phyloP scores from a whole-genome alignment of 106 monocot species.

The Agapanthus africanus region DNA sequence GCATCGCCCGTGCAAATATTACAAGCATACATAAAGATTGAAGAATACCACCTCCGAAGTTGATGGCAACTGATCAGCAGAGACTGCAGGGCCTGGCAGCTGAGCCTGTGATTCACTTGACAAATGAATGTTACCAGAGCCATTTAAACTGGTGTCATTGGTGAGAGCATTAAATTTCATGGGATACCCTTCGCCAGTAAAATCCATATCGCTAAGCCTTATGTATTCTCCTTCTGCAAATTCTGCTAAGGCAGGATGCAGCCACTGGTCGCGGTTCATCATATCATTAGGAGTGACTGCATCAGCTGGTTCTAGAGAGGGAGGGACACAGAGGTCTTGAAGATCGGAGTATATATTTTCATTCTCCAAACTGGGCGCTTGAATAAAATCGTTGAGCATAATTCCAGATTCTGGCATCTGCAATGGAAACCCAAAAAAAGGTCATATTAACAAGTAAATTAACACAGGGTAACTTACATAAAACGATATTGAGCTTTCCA shows the following conservation, averaged over 20 bases:
- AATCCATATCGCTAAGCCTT: constrained; percentile 28
- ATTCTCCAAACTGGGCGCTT: background rate
- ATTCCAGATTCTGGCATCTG: constrained; percentile 10
- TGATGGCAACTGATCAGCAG: background rate
- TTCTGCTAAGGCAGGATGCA: constrained; percentile 12
- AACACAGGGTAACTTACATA: too few species aligned
- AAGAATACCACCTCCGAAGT: background rate
- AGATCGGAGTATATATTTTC: constrained; percentile 4
- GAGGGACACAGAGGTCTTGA: background rate
- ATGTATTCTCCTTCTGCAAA: constrained; percentile 18
- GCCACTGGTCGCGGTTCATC: background rate
- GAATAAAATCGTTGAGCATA: background rate
- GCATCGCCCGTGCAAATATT: too few species aligned
- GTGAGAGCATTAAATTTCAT: background rate
- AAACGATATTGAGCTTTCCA: too few species aligned
- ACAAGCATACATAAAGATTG: too few species aligned
- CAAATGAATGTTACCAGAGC: background rate
- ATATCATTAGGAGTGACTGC: background rate
- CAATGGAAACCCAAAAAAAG: background rate
- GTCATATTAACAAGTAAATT: too few species aligned
- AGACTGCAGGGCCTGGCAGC: background rate
- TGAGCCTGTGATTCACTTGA: background rate
- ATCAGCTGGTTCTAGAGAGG: background rate
- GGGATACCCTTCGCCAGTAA: constrained; percentile 3
- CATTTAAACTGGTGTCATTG: background rate